phyloP scores from a whole-genome alignment of 2,329 filamentous ascomycete genomes.

The Rutstroemia sp. region DNA sequence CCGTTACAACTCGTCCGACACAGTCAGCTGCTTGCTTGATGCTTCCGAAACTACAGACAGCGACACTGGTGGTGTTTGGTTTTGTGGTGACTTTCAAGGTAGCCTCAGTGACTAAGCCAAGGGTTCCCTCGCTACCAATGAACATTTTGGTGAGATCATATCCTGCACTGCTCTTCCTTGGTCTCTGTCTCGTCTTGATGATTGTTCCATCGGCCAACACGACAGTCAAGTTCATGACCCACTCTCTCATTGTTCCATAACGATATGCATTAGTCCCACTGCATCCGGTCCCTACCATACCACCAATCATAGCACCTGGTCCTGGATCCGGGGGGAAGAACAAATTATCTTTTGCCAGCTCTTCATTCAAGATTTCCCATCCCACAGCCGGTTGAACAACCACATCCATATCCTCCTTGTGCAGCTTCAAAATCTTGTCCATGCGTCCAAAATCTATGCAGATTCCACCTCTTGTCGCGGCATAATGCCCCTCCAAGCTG shows the following conservation, averaged over 20 bases:
- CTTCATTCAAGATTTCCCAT: constrained; percentile 80
- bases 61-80: constrained; percentile 73
- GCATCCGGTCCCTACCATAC: constrained; percentile 70
- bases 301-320: constrained; percentile 86
- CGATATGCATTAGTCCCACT: constrained; percentile 84
- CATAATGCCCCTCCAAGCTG: constrained; percentile 82
- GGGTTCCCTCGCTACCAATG: constrained; percentile 84
- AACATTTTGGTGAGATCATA: constrained; percentile 89
- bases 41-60: constrained; percentile 58
- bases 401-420: constrained; percentile 71
- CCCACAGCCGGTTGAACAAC: constrained; percentile 75
- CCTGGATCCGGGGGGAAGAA: constrained; percentile 93
- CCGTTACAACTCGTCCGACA: constrained; percentile 70
- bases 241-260: constrained; percentile 92
- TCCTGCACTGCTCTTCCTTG: constrained; percentile 82
- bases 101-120: constrained; percentile 86
- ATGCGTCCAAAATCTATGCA: constrained; percentile 82
- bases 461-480: constrained; percentile 73
- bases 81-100: constrained; percentile 79
- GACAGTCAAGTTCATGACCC: constrained; percentile 81
- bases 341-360: constrained; percentile 62
- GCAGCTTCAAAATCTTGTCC: constrained; percentile 70
- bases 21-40: constrained; percentile 44
- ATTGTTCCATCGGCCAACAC: constrained; percentile 86
- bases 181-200: constrained; percentile 81